Conservation (phyloP, 768 basidiomycete genomes). For the Boletus coccyginus region DNA sequence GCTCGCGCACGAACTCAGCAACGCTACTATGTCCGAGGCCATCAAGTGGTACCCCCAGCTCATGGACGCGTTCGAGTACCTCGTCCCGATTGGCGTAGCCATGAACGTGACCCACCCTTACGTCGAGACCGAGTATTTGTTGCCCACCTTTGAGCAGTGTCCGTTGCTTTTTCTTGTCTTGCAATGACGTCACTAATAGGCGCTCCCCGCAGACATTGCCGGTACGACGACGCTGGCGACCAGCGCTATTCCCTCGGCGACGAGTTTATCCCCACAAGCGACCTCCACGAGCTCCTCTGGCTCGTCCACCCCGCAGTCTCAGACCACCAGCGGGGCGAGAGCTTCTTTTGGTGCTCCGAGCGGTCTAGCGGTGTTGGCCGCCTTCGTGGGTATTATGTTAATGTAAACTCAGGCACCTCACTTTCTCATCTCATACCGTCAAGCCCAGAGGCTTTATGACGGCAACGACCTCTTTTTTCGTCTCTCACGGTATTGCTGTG, state of each 20-base stretch:
- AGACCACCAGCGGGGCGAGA: not conserved
- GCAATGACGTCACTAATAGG: not conserved
- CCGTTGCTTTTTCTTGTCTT: not conserved
- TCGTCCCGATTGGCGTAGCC: constrained; percentile 54
- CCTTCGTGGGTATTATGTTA: constrained; percentile 15
- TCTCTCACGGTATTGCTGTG: no score
- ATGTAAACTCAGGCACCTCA: constrained; percentile 8
- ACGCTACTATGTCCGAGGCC: constrained; percentile 61
- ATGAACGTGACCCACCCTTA: constrained; percentile 53
- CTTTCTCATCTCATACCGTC: no score
- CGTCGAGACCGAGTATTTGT: constrained; percentile 41
- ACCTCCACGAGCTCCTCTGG: not conserved
- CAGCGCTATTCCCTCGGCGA: not conserved
- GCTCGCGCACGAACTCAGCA: constrained; percentile 58
- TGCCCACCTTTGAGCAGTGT: constrained; percentile 49
- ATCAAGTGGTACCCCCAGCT: constrained; percentile 49
- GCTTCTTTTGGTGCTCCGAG: constrained; percentile 3
- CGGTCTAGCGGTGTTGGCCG: constrained; percentile 12
- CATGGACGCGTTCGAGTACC: constrained; percentile 41
- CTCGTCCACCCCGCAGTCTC: not conserved
- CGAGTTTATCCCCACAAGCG: not conserved
- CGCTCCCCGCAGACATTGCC: constrained; percentile 15
- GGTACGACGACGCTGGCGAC: constrained; percentile 23
- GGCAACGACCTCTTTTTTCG: no score
- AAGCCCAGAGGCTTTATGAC: no score